phyloP scores from a whole-genome alignment of 2,329 filamentous ascomycete species.

The Tolypocladium cylindrosporum region DNA sequence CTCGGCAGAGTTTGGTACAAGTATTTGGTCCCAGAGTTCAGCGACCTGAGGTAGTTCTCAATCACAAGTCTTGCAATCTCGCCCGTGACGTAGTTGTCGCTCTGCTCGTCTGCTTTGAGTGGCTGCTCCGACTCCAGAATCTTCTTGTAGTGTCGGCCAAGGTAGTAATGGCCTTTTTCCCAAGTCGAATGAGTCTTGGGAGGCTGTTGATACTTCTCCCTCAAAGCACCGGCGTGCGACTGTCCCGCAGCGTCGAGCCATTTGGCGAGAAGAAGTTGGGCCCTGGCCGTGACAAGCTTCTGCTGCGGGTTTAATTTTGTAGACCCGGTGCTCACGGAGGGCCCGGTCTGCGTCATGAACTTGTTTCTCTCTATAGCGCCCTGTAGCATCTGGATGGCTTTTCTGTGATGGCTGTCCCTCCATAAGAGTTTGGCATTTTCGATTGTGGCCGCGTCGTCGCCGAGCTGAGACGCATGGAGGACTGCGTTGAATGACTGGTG shows the following conservation, averaged over 20 bases:
- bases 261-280: slow-evolving; percentile 83
- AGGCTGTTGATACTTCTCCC: slow-evolving; percentile 74
- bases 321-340: slow-evolving; percentile 20
- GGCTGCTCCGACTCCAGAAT: slow-evolving; percentile 80
- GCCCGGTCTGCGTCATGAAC: slow-evolving; percentile 47
- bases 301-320: slow-evolving; percentile 36
- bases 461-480: slow-evolving; percentile 74
- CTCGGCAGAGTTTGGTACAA: slow-evolving; percentile 90
- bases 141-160: slow-evolving; percentile 96
- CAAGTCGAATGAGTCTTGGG: slow-evolving; percentile 61
- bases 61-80: slow-evolving; percentile 83
- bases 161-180: slow-evolving; percentile 96
- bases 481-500: slow-evolving; percentile 92
- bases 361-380: slow-evolving; percentile 73
- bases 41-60: slow-evolving; percentile 82
- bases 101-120: slow-evolving; percentile 67
- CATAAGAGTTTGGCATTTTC: slow-evolving; percentile 90
- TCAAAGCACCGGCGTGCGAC: slow-evolving; percentile 71
- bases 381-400: slow-evolving; percentile 86
- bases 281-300: slow-evolving; percentile 59
- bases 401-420: slow-evolving; percentile 86
- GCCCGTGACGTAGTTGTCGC: slow-evolving; percentile 65
- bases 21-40: slow-evolving; percentile 87
- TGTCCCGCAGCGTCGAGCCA: slow-evolving; percentile 96
- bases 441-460: slow-evolving; percentile 80